A percentile compares a stretch with the other conserved stretches of the same genome.
Conservation (phyloP, 2,329 filamentous ascomycete species). For the Paracorniculantispora psalliotae region DNA sequence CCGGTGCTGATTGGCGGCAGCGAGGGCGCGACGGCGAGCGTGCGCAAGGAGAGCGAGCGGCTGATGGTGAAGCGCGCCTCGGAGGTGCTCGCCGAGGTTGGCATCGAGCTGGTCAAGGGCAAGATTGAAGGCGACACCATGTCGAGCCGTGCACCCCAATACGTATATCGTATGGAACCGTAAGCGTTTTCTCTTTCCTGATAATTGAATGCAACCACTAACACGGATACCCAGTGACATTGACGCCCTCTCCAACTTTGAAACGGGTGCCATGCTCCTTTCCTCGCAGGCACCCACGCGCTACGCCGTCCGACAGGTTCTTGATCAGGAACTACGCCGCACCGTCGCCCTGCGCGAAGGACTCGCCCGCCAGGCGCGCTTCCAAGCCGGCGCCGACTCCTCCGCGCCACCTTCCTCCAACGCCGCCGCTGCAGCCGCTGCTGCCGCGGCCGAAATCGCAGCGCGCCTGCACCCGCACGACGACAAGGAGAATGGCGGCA, state of each 20-base stretch:
- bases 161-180: slow-evolving; percentile 94
- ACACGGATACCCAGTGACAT: slow-evolving; percentile 46
- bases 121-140: slow-evolving; percentile 67
- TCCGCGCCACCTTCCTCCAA: slow-evolving; percentile 9
- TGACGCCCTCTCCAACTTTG: slow-evolving; percentile 73
- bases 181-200: slow-evolving; percentile 40
- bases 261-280: slow-evolving; percentile 56
- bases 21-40: slow-evolving; percentile 67
- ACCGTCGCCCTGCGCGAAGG: slow-evolving; percentile 63
- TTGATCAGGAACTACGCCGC: slow-evolving; percentile 83
- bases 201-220: not conserved
- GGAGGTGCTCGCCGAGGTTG: slow-evolving; percentile 74
- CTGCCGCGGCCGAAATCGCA: slow-evolving; percentile 34
- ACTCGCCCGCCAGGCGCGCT: slow-evolving; percentile 60
- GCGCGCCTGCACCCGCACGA: slow-evolving; percentile 22
- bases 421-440: slow-evolving; percentile 11
- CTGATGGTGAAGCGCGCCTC: slow-evolving; percentile 74
- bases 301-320: slow-evolving; percentile 89
- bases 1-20: slow-evolving; percentile 77
- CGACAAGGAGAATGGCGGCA: slow-evolving; percentile 29
- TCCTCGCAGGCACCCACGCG: slow-evolving; percentile 66
- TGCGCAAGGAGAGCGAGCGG: slow-evolving; percentile 82
- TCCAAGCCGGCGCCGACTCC: slow-evolving; percentile 38
- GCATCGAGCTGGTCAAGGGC: slow-evolving; percentile 74
- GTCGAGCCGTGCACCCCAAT: slow-evolving; percentile 58